phyloP scores from a whole-genome alignment of 2,329 filamentous ascomycete species.

The Penicillium sp. region DNA sequence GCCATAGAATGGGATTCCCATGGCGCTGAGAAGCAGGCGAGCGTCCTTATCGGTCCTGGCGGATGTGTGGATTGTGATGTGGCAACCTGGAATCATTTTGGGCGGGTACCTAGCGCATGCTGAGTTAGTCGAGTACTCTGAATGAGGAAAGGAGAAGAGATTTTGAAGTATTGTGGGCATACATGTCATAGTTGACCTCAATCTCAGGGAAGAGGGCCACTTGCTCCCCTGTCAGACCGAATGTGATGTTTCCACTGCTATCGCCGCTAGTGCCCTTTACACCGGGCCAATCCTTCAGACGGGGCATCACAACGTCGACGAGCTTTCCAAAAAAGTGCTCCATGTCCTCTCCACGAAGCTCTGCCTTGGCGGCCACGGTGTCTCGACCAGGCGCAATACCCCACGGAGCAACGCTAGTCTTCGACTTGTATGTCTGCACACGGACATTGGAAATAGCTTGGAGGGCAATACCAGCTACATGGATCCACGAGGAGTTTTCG shows the following conservation, averaged over 20 bases:
- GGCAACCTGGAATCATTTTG: conserved; percentile 82
- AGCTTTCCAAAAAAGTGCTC: conserved; percentile 91
- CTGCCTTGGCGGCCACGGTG: conserved; percentile 73
- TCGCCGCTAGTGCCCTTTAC: conserved; percentile 80
- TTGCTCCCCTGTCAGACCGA: conserved; percentile 76
- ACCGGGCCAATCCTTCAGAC: conserved; percentile 95
- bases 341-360: conserved; percentile 78
- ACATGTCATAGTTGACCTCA: conserved; percentile 91
- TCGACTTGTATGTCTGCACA: conserved; percentile 71
- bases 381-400: conserved; percentile 72
- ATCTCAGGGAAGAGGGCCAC: conserved; percentile 90
- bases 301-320: conserved; percentile 86
- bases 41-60: conserved; percentile 86
- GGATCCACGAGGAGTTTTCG: conserved; percentile 74
- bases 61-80: conserved; percentile 82
- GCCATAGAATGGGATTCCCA: conserved; percentile 83
- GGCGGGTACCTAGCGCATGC: conserved; percentile 59
- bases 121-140: background rate
- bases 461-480: conserved; percentile 81
- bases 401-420: conserved; percentile 75
- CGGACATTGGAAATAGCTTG: conserved; percentile 84
- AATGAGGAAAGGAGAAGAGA: conserved; percentile 12
- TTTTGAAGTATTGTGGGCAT: conserved; percentile 47
- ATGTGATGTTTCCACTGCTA: conserved; percentile 82
- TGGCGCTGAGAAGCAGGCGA: conserved; percentile 71